Evolutionary conservation across 495 filamentous ascomycete genomes (phyloP), one percentile per base, ranked within the genome.

Genomic region (Lophiotrema nucula): DNA sequence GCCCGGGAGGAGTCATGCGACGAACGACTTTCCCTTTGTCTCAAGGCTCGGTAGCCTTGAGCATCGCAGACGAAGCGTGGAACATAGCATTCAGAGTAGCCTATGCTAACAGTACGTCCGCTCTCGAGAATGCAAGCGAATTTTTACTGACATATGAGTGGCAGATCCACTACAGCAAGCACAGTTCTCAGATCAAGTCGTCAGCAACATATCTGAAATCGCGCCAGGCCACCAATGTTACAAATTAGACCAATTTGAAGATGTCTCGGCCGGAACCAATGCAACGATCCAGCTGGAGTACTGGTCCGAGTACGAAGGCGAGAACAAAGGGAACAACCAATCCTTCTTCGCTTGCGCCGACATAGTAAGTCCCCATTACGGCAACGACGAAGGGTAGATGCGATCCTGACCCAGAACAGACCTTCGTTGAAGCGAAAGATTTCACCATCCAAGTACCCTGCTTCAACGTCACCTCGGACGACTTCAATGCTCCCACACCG

Each of bases 281-380:
- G 79, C 79, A 0, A 81, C 79, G 11, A 77, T 81, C 50, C 78
- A 81, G 51, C 61, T 81, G 27, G 71, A 74, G 33, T 81, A 81
- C 60, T 72, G 70, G 42, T 74, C 74, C 0, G 74, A 73, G 22
- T 69, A 73, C 11, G 76, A 77, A 51, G 69, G 66, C 0, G 77
- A 65, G 45, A 67, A 67, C 19, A 49, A 57, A 31, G 53, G 53
- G n/a, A 53, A 59, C 3, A 77, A 78, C 31, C 68, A 79, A 53
- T 76, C 75, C 4, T 81, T 77, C 70, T 80, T 77, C 58, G 73
- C 76, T 2, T 81, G 77, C 26, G 76, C 79, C 0, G 78, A 81
- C 58, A 70, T 80, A 25, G 53, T 57, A 27, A 41, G 46, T 44
- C 23, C 31, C 31, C 31, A 8, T n/a, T n/a, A 8, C 31, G 31